These are phyloP conservation scores for Candida mesenterica DNA, from an alignment of 1,139 yeast species.

Conservation along the genomic window DNA sequence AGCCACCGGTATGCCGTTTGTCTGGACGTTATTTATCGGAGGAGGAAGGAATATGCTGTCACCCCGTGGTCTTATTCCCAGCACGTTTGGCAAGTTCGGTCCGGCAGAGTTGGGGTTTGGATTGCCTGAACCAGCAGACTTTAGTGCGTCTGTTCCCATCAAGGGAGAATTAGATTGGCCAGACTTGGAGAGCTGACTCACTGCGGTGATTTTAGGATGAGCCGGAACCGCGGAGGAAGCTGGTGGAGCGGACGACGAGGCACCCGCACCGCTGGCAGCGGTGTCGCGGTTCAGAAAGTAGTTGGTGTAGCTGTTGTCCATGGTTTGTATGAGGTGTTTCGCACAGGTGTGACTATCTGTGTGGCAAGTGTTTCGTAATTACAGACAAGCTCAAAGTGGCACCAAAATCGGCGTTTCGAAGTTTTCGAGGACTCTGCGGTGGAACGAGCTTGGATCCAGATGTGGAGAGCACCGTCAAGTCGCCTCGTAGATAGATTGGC, in stretches of 20 bases:
- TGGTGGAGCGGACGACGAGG: background rate
- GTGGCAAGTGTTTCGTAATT: background rate
- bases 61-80: conserved; percentile 17
- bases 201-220: background rate
- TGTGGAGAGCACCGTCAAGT: no score
- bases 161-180: background rate
- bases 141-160: no score
- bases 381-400: no score
- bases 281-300: conserved; percentile 12
- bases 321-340: background rate
- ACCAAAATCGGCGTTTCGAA: no score
- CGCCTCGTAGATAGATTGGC: no score
- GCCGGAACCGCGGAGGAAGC: background rate
- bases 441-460: no score
- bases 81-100: conserved; percentile 6
- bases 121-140: background rate
- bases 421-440: no score
- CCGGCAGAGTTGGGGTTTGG: background rate
- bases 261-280: background rate
- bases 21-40: conserved; percentile 14
- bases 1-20: conserved; percentile 1
- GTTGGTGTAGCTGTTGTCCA: conserved; percentile 16
- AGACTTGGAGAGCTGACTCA: background rate
- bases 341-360: background rate
- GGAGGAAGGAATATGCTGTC: conserved; percentile 27